These are phyloP conservation scores for Pulveroboletus sp. DNA, from an alignment of 1,284 basidiomycete species.

Conservation along the genomic window DNA sequence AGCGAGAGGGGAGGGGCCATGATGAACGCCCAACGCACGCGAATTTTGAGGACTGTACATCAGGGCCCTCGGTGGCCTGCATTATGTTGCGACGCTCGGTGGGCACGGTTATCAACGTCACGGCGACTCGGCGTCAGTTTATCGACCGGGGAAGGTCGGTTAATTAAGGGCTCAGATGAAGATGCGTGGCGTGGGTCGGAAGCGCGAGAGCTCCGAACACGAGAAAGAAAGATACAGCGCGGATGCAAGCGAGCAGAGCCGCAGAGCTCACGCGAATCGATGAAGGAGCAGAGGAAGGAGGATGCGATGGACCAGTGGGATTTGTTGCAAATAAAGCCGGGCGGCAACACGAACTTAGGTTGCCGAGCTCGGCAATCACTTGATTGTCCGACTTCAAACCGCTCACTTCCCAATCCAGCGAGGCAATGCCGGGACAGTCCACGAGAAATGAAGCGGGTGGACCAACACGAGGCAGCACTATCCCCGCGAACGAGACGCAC, in stretches of 20 bases:
- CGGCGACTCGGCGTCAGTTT: slow-evolving; percentile 39
- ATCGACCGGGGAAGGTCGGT: slow-evolving; percentile 40
- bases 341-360: slow-evolving; percentile 37
- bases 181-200: slow-evolving; percentile 11
- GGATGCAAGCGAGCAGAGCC: slow-evolving; percentile 8
- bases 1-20: slow-evolving; percentile 7
- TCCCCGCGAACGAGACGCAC: slow-evolving; percentile 23
- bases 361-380: slow-evolving; percentile 37
- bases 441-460: slow-evolving; percentile 24
- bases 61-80: slow-evolving; percentile 26
- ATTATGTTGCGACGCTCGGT: slow-evolving; percentile 24
- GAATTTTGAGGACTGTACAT: slow-evolving; percentile 33
- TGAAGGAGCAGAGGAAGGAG: slow-evolving; percentile 31
- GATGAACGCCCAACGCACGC: slow-evolving; percentile 15
- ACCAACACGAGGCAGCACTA: slow-evolving; percentile 22
- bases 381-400: slow-evolving; percentile 35
- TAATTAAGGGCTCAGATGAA: slow-evolving; percentile 38
- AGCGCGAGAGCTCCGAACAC: slow-evolving; percentile 1
- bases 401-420: slow-evolving; percentile 30
- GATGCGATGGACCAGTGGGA: slow-evolving; percentile 34
- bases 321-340: slow-evolving; percentile 39
- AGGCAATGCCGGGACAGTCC: slow-evolving; percentile 26
- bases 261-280: slow-evolving; percentile 24
- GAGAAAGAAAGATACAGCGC: slow-evolving; percentile 1
- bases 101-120: slow-evolving; percentile 37